Percentiles rank a stretch among this genome's conserved stretches.
phyloP scores from a whole-genome alignment of 1,284 basidiomycete species.

The Irpex sp. region DNA sequence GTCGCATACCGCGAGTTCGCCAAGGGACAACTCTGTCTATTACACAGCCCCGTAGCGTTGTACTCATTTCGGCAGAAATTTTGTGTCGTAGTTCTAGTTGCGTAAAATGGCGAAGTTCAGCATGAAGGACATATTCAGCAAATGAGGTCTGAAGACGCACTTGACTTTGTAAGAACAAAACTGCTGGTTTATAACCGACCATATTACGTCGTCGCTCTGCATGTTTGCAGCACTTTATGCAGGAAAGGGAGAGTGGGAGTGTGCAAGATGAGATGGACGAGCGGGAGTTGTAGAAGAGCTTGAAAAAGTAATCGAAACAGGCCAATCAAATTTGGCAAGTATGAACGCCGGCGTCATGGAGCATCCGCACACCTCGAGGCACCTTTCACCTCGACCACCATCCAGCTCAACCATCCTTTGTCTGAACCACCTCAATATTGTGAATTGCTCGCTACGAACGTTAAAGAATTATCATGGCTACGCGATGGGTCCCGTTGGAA shows the following conservation, averaged over 20 bases:
- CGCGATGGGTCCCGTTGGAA: slow-evolving; percentile 72
- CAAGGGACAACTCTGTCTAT: slow-evolving; percentile 92
- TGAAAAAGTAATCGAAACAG: not conserved
- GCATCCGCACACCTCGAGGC: not conserved
- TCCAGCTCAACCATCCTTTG: too few relatives aligned
- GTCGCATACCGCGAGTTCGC: slow-evolving; percentile 98
- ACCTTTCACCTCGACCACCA: too few relatives aligned
- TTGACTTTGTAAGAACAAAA: slow-evolving; percentile 99
- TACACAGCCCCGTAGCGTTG: slow-evolving; percentile 98
- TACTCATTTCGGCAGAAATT: slow-evolving; percentile 99
- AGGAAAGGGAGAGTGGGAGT: not conserved
- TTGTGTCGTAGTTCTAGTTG: slow-evolving; percentile 80
- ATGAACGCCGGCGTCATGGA: not conserved
- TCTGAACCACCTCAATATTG: too few relatives aligned
- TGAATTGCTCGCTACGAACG: not conserved
- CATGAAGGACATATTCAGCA: not conserved
- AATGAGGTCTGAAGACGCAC: slow-evolving; percentile 44
- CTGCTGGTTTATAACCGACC: slow-evolving; percentile 90
- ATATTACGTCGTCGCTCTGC: slow-evolving; percentile 95
- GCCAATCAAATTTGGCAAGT: not conserved
- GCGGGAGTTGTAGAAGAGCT: not conserved
- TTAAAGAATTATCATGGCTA: not conserved
- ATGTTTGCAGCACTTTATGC: slow-evolving; percentile 31
- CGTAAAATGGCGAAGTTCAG: slow-evolving; percentile 1
- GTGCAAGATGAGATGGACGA: not conserved